Percentiles rank a stretch among this genome's conserved stretches.
Evolutionary conservation across 345 rosid genomes (phyloP).

Genomic region (Acer saccharum): DNA sequence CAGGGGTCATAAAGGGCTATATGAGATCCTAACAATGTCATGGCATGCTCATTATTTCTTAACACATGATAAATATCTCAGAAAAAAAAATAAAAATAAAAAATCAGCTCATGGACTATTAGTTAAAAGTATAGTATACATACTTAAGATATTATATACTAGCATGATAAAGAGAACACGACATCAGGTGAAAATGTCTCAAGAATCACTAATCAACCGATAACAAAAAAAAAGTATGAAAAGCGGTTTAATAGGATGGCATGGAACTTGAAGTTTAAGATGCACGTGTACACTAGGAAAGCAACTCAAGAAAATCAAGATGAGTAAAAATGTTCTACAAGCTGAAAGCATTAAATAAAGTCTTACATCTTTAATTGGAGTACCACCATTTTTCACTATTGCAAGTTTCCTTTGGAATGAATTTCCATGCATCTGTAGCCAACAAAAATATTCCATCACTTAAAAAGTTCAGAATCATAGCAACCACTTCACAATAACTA

Average conservation of each 20-base stretch:
- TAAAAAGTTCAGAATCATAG: constrained; percentile 15
- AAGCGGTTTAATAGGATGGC: not conserved
- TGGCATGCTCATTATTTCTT: no score
- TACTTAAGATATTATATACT: not conserved
- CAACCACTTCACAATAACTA: constrained; percentile 3
- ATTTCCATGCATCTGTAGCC: constrained; percentile 88
- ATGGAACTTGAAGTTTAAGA: constrained; percentile 1
- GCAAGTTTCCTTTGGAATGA: constrained; percentile 92
- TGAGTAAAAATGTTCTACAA: not conserved
- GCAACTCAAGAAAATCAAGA: constrained; percentile 1
- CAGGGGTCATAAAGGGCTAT: no score
- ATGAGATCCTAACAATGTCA: no score
- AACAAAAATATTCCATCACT: constrained; percentile 20
- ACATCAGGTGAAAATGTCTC: not conserved
- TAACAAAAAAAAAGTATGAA: not conserved
- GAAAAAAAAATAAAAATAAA: not conserved
- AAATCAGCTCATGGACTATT: not conserved
- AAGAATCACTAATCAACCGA: not conserved
- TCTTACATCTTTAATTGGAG: constrained; percentile 75
- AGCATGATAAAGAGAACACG: not conserved
- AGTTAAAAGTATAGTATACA: not conserved
- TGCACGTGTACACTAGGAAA: not conserved
- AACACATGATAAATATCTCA: not conserved
- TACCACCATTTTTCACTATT: constrained; percentile 70
- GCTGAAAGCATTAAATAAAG: constrained; percentile 15